Base-by-base conservation (phyloP, 1,139 yeast genomes). In the Yarrowia galli region DNA sequence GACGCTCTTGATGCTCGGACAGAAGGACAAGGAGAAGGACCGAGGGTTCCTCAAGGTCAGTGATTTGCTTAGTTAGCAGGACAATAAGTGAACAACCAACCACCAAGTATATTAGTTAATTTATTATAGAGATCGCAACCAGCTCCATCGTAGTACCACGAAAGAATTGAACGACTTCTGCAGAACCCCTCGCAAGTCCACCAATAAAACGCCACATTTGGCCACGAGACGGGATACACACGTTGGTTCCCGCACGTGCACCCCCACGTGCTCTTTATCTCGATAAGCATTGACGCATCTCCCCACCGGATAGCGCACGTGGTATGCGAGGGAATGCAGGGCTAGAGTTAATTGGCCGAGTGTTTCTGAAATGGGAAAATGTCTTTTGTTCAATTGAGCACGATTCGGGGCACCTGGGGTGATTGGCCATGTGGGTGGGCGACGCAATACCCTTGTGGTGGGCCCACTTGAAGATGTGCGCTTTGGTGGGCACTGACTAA, bases 11-110 rank as follows among this genome's bases (percentile, higher is more conserved):
- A 61, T 61, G 66, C 25, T 61, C 25, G 66, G 66, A 0, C 64
- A 58, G 64, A 61, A 61, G 66, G 66, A 61, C 4, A 61, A 61
- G 36, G 64, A 58, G 40, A 58, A 43, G 51, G 51, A 42, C 32
- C 20, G 51, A 40, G 46, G 64, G 3, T 58, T 58, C 35, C 28
- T 58, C 13, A 58, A 58, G 32, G 64, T 58, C 15, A 58, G 64
- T 8, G 64, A 58, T 20, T 32, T 58, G 64, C 51, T 58, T 8
- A 43, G 51, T 12, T 58, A 16, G 16, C 9, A 10, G 28, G 7
- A 7, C 3, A 7, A 25, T 7, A 7, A 28, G 8, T 7, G 10
- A 28, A 18, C 54, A 18, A 18, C n/a, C 18, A 23, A 20, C 12
- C 22, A 22, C 22, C 54, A 7, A 49, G 58, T 51, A 51, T 51